phyloP scores from a whole-genome alignment of 2,329 filamentous ascomycete genomes.

The Verticillium dahliae region DNA sequence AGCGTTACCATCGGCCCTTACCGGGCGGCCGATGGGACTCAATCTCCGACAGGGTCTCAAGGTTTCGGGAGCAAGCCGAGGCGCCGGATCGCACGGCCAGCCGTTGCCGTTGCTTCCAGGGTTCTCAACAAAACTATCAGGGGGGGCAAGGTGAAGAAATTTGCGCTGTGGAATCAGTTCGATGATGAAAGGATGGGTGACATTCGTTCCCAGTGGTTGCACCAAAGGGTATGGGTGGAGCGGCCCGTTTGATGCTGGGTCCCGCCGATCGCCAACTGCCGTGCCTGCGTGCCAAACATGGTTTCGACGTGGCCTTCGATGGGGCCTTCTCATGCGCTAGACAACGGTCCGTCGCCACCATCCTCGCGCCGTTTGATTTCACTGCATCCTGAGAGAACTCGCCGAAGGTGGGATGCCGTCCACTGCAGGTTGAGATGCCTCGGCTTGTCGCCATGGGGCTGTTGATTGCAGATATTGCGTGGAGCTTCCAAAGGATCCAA shows the following conservation, averaged over 20 bases:
- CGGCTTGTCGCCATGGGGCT: background rate
- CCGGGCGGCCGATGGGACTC: background rate
- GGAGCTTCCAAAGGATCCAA: no score
- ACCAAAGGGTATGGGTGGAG: background rate
- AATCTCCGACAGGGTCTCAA: background rate
- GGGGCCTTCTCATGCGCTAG: background rate
- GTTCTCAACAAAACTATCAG: no score
- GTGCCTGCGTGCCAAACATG: background rate
- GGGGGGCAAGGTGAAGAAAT: background rate
- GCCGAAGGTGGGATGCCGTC: background rate
- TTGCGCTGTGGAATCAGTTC: background rate
- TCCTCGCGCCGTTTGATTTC: background rate
- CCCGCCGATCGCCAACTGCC: conserved; percentile 1
- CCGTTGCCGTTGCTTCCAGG: background rate
- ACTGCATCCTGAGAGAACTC: background rate
- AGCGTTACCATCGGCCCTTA: background rate
- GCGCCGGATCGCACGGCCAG: background rate
- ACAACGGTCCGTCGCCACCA: background rate
- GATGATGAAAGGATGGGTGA: background rate
- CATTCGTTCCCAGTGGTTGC: background rate
- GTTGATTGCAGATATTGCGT: background rate
- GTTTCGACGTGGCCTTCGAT: background rate
- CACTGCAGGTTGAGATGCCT: background rate
- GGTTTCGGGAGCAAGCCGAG: background rate
- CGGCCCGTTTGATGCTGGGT: background rate